Percentiles rank a stretch among this genome's conserved stretches.
These are phyloP conservation scores for Microstegium vimineum DNA, from an alignment of 176 grass and related monocot genomes.

Conservation along the genomic window DNA sequence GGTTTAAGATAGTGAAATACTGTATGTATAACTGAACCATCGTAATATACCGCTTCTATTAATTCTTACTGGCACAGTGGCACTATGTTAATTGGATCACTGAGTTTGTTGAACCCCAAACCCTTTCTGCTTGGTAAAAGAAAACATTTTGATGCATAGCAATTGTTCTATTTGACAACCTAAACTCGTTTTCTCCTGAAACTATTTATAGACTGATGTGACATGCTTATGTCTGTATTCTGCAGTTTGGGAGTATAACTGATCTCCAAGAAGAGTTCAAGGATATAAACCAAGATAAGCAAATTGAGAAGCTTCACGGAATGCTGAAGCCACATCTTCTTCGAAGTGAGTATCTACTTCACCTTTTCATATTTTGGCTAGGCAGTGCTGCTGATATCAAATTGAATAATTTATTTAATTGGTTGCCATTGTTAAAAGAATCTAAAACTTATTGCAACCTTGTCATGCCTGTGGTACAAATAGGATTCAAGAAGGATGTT, in stretches of 20 bases:
- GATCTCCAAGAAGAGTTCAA: constrained; percentile 96
- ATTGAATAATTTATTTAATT: constrained; percentile 22
- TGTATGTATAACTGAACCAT: neutral
- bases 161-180: neutral
- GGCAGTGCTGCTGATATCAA: neutral
- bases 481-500: constrained; percentile 99
- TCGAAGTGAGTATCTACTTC: constrained; percentile 63
- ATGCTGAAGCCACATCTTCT: constrained; percentile 97
- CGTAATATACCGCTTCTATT: neutral
- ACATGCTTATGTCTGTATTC: constrained; percentile 46
- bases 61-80: neutral
- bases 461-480: constrained; percentile 22
- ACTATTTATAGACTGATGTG: neutral
- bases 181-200: constrained; percentile 1
- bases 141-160: neutral
- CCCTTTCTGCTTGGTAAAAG: neutral
- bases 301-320: constrained; percentile 93
- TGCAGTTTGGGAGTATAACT: constrained; percentile 97
- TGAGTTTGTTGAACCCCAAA: neutral
- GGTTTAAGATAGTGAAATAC: neutral
- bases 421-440: neutral
- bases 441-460: constrained; percentile 12
- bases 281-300: constrained; percentile 96
- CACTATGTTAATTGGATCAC: constrained; percentile 5
- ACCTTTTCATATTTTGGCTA: constrained; percentile 14